A percentile compares a stretch with the other conserved stretches of the same genome.
Evolutionary conservation across 192 early-diverging fungal species (phyloP).

Genomic region (Backusella luteola): DNA sequence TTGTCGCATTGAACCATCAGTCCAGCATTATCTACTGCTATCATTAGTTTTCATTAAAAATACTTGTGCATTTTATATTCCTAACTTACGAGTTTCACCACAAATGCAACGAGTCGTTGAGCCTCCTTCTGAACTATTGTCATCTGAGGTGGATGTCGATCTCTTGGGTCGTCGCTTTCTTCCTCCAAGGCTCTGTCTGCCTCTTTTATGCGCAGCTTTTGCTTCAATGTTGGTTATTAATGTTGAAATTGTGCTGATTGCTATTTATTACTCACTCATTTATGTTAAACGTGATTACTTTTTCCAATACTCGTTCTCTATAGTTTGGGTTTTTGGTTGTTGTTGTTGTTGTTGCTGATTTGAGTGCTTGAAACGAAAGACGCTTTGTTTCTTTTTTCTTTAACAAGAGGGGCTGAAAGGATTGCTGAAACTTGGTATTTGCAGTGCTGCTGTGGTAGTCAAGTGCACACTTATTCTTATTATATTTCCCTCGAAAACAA

Average conservation of each 20-base stretch:
- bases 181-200: not conserved
- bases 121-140: conserved; percentile 43
- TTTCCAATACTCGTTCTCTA: not conserved
- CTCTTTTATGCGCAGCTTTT: conserved; percentile 15
- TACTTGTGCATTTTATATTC: not conserved
- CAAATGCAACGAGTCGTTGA: conserved; percentile 53
- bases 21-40: conserved; percentile 42
- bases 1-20: conserved; percentile 53
- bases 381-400: not conserved
- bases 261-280: not conserved
- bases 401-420: not conserved
- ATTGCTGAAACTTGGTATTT: not conserved
- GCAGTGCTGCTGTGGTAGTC: not conserved
- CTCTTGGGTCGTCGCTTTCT: not conserved
- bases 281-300: not conserved
- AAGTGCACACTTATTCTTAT: not conserved
- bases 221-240: not conserved
- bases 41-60: not conserved
- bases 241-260: not conserved
- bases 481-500: not conserved
- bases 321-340: too few relatives aligned
- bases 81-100: conserved; percentile 46
- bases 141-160: conserved; percentile 33
- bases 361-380: not conserved
- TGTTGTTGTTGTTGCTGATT: not conserved